Evolutionary conservation across 192 early-diverging fungal genomes (phyloP).

Genomic region (Funneliformis mosseae): DNA sequence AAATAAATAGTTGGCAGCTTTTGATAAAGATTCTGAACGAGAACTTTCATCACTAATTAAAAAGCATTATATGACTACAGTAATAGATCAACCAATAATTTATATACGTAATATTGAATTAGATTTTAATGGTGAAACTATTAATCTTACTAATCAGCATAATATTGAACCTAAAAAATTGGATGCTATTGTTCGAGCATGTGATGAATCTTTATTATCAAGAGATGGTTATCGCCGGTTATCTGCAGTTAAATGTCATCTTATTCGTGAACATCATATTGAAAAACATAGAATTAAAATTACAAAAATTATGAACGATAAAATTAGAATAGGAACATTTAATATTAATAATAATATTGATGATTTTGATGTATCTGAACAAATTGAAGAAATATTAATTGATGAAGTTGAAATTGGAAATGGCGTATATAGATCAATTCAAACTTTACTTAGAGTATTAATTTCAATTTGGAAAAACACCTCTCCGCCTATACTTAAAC

Average conservation of each 20-base stretch:
- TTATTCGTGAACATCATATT: not conserved
- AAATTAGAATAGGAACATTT: not conserved
- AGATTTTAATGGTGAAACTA: constrained; percentile 9
- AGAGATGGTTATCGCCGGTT: not conserved
- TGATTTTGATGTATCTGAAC: not conserved
- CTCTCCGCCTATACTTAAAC: not conserved
- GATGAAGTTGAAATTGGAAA: constrained; percentile 2
- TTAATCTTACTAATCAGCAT: not conserved
- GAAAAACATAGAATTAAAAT: not conserved
- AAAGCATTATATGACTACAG: not conserved
- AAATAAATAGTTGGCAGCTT: constrained; percentile 2
- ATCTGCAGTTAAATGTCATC: not conserved
- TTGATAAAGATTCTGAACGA: not conserved
- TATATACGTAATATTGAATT: not conserved
- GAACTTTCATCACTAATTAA: not conserved
- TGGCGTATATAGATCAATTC: not conserved
- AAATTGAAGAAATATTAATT: not conserved
- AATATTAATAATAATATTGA: not conserved
- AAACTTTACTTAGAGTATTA: not conserved
- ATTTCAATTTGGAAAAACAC: not conserved
- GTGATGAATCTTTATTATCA: constrained; percentile 7
- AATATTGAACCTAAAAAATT: not conserved
- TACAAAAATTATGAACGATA: not conserved
- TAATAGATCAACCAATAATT: not conserved
- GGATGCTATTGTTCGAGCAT: not conserved